Evolutionary conservation across 495 filamentous ascomycete species (phyloP).

Genomic region (Aspergillus sclerotiicarbonarius): DNA sequence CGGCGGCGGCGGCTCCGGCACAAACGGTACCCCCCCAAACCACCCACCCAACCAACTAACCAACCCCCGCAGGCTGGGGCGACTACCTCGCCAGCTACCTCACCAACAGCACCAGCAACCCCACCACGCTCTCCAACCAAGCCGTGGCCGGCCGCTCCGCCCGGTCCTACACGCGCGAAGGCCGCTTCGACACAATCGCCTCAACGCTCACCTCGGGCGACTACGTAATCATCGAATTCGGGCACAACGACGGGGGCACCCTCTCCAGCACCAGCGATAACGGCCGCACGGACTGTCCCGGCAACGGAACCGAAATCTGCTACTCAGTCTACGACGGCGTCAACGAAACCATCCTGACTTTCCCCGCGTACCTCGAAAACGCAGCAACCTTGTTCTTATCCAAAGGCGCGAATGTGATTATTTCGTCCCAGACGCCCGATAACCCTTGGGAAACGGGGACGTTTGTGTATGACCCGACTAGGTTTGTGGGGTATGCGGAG

Average conservation of each 20-base stretch:
- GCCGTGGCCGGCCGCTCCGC: constrained; percentile 59
- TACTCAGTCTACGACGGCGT: constrained; percentile 47
- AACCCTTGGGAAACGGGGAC: constrained; percentile 58
- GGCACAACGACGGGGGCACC: constrained; percentile 65
- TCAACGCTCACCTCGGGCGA: constrained; percentile 47
- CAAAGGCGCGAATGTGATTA: constrained; percentile 63
- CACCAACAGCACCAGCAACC: constrained; percentile 19
- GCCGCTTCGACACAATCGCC: constrained; percentile 56
- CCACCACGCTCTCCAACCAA: constrained; percentile 52
- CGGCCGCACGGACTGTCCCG: constrained; percentile 57
- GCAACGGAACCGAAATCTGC: constrained; percentile 55
- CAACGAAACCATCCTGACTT: constrained; percentile 57
- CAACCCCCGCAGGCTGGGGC: constrained; percentile 53
- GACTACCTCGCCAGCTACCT: constrained; percentile 51
- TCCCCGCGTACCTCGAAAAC: constrained; percentile 55
- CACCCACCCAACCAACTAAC: not conserved
- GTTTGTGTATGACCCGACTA: constrained; percentile 38
- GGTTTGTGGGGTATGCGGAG: constrained; percentile 59
- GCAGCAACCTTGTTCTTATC: constrained; percentile 49
- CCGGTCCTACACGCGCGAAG: constrained; percentile 59
- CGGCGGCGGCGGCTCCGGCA: constrained; percentile 35
- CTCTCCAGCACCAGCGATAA: constrained; percentile 52
- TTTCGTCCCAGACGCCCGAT: constrained; percentile 61
- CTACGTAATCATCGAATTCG: constrained; percentile 62
- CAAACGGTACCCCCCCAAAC: constrained; percentile 19